phyloP scores from a whole-genome alignment of 495 filamentous ascomycete genomes.

The Penicillium turbatum region DNA sequence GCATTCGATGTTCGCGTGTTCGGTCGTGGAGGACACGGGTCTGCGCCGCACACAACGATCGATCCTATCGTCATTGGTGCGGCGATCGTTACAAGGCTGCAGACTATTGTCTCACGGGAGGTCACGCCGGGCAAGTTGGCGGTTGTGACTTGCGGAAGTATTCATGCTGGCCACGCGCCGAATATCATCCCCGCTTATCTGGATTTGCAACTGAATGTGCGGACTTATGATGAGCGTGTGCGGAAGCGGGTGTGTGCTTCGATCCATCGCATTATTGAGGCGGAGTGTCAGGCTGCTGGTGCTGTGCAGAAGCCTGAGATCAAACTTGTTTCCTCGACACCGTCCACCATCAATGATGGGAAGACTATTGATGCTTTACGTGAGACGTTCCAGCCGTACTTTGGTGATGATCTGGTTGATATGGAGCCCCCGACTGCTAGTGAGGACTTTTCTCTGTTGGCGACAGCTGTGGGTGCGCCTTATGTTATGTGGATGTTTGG shows the following conservation, averaged over 20 bases:
- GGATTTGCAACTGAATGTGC: constrained; percentile 47
- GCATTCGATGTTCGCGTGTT: constrained; percentile 41
- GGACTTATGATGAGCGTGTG: constrained; percentile 37
- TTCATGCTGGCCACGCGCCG: constrained; percentile 48
- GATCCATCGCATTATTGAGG: constrained; percentile 50
- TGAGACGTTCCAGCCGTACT: constrained; percentile 41
- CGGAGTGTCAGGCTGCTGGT: constrained; percentile 47
- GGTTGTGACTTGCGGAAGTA: constrained; percentile 51
- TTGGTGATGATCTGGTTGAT: constrained; percentile 30
- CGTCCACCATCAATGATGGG: constrained; percentile 51
- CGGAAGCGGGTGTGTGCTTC: constrained; percentile 39
- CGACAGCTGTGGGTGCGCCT: constrained; percentile 47
- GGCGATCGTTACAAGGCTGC: constrained; percentile 49
- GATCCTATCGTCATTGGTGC: constrained; percentile 56
- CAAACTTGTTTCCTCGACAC: constrained; percentile 33
- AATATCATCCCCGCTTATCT: constrained; percentile 53
- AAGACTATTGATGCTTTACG: constrained; percentile 35
- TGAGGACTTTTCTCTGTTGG: constrained; percentile 57
- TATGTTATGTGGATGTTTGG: constrained; percentile 57
- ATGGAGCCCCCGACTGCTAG: constrained; percentile 32
- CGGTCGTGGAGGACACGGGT: constrained; percentile 52
- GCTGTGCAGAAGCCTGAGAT: constrained; percentile 38
- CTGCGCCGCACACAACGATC: constrained; percentile 47
- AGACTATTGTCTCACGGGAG: constrained; percentile 53
- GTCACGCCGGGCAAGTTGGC: constrained; percentile 46